Conservation (phyloP, 257 asterid genomes). For the Cynanchum wilfordii region DNA sequence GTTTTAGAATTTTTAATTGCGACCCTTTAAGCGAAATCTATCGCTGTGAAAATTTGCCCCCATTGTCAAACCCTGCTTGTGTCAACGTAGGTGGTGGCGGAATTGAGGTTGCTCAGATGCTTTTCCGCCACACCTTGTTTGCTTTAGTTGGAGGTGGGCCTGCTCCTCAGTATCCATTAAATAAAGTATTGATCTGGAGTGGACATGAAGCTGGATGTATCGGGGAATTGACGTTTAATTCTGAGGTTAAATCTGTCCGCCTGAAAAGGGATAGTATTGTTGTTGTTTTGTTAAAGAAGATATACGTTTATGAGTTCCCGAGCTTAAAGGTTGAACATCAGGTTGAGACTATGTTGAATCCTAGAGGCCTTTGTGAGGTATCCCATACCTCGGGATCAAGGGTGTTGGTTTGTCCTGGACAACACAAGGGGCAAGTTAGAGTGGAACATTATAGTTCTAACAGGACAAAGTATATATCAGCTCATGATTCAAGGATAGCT, state of each 20-base stretch:
- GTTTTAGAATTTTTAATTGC: conserved; percentile 78
- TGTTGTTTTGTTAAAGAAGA: conserved; percentile 69
- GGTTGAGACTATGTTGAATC: conserved; percentile 77
- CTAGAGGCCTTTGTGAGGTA: conserved; percentile 80
- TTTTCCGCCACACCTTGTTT: conserved; percentile 70
- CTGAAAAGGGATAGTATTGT: conserved; percentile 67
- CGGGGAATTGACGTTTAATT: conserved; percentile 77
- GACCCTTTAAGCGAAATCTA: conserved; percentile 80
- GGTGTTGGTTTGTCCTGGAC: conserved; percentile 81
- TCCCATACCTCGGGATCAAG: conserved; percentile 68
- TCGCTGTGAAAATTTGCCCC: conserved; percentile 56
- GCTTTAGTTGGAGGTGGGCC: conserved; percentile 85
- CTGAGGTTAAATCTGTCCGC: conserved; percentile 82
- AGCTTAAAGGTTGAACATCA: conserved; percentile 81
- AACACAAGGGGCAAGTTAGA: conserved; percentile 84
- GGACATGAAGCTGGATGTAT: conserved; percentile 77
- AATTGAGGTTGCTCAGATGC: conserved; percentile 79
- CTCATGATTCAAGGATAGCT: conserved; percentile 72
- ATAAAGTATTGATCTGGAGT: conserved; percentile 96
- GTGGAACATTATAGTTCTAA: conserved; percentile 73
- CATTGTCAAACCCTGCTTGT: conserved; percentile 8
- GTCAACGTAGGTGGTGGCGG: conserved; percentile 29
- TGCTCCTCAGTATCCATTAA: conserved; percentile 65
- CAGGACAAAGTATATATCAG: conserved; percentile 67
- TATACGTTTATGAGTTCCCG: conserved; percentile 71